Conservation (phyloP, 2,329 filamentous ascomycete genomes). For the Epichloe sp. region DNA sequence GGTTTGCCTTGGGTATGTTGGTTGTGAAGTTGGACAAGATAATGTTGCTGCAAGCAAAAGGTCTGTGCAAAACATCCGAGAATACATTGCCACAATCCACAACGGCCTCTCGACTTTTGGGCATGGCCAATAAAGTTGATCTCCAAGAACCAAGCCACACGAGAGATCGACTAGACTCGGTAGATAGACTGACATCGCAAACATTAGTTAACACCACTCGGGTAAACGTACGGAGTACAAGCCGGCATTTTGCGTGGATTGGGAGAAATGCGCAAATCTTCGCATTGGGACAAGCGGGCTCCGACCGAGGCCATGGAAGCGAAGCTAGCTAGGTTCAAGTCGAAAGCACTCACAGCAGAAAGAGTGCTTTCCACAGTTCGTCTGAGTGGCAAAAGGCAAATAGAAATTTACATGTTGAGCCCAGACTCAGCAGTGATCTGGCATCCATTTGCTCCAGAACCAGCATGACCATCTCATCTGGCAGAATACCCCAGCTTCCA, state of each 20-base stretch:
- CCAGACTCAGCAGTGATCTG: constrained; percentile 47
- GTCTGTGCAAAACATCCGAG: constrained; percentile 80
- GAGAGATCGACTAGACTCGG: constrained; percentile 19
- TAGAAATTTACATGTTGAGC: constrained; percentile 69
- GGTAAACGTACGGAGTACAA: neutral
- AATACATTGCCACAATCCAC: constrained; percentile 69
- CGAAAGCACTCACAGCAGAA: constrained; percentile 58
- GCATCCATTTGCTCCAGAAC: constrained; percentile 65
- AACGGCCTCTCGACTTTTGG: constrained; percentile 33
- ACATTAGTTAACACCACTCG: neutral
- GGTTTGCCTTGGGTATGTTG: constrained; percentile 60
- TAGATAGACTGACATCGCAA: constrained; percentile 12
- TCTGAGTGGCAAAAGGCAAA: constrained; percentile 76
- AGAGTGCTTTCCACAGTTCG: constrained; percentile 79
- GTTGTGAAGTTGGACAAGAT: constrained; percentile 50
- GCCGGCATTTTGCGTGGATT: neutral
- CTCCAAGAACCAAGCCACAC: constrained; percentile 77
- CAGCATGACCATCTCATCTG: constrained; percentile 68
- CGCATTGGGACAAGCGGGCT: neutral
- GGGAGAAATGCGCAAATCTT: constrained; percentile 6
- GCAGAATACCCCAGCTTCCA: constrained; percentile 53
- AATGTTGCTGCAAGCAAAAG: constrained; percentile 71
- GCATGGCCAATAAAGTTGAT: constrained; percentile 55
- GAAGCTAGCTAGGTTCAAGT: neutral
- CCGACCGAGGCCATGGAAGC: neutral